Base-by-base conservation (phyloP, 2,329 filamentous ascomycete genomes). In the Furcasterigmium sp. region DNA sequence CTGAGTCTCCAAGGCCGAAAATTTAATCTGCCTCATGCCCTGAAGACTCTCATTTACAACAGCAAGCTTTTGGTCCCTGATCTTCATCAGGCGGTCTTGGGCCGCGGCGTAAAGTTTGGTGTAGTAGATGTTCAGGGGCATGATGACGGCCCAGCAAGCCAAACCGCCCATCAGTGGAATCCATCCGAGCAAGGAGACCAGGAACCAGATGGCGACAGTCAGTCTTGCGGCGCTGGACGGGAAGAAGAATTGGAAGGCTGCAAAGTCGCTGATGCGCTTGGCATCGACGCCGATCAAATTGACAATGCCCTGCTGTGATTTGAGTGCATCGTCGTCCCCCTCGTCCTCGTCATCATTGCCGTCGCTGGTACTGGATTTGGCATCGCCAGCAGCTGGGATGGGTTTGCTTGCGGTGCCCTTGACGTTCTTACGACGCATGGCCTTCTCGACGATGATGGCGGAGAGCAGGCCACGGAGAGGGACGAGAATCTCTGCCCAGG, bases 1-100 rank as follows among this genome's bases (percentile, higher is more conserved):
- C 52, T 86, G 79, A 17, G 69, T 65, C 59, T 91, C 87, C 2
- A 89, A 64, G 1, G 87, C 87, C 1, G 85, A 85, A 53, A 91
- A 90, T 56, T 93, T 93, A 65, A 93, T 88, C 60, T 93, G 87
- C 2, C 86, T 78, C 50, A 91, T 91, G 8, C 87, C 87, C 52
- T 86, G 78, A 2, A 93, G 65, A 1, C 84, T 85, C 60, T 93
- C 87, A 1, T 85, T 86, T 23, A 93, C 75, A 13, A 90, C 76
- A 1, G 76, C 82, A 63, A 90, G 74, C 62, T 91, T 91, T 43
- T 80, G 72, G 58, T 91, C 87, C 36, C 87, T 73, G 21, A 82
- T 72, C 56, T 85, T 86, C 85, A 91, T 91, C 39, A 91, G 61
- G 39, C 72, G 67, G 43, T 85, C 82, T 54, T 89, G 83, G 5